Percentiles rank a stretch among this genome's conserved stretches.
phyloP scores from a whole-genome alignment of 768 basidiomycete species.

The Gautieria morchelliformis region DNA sequence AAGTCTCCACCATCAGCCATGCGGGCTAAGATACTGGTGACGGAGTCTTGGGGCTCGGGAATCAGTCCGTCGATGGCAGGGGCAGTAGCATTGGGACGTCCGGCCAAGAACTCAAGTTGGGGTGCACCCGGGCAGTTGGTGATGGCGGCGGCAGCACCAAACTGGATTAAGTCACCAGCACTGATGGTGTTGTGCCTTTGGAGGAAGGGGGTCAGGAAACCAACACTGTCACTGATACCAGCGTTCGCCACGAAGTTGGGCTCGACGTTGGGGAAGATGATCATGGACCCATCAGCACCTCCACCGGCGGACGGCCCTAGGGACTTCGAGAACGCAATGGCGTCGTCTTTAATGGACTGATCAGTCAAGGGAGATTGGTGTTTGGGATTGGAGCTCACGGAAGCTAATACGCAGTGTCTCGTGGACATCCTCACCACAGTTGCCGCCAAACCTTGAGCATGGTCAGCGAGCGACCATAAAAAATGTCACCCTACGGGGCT shows the following conservation, averaged over 20 bases:
- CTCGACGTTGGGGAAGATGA: constrained; percentile 16
- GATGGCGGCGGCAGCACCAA: constrained; percentile 14
- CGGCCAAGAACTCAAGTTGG: constrained; percentile 13
- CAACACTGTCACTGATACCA: constrained; percentile 18
- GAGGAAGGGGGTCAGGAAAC: constrained; percentile 14
- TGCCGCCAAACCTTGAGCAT: constrained; percentile 12
- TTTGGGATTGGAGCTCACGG: constrained; percentile 1
- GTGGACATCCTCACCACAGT: constrained; percentile 24
- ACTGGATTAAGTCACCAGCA: constrained; percentile 16
- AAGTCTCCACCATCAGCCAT: constrained; percentile 11
- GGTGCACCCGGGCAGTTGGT: constrained; percentile 18
- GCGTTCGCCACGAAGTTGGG: constrained; percentile 17
- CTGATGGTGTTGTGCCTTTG: constrained; percentile 9
- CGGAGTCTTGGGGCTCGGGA: constrained; percentile 13
- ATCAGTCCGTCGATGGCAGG: constrained; percentile 13
- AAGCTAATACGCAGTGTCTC: constrained; percentile 20
- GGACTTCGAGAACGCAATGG: constrained; percentile 3
- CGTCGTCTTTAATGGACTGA: not conserved
- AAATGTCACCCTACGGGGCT: not conserved
- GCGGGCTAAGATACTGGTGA: constrained; percentile 11
- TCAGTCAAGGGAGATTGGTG: not conserved
- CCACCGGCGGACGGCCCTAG: constrained; percentile 11
- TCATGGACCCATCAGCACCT: constrained; percentile 20
- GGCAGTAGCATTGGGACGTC: constrained; percentile 12
- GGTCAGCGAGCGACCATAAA: not conserved